These are phyloP conservation scores for Prunus armeniaca DNA, from an alignment of 306 rosid species.

Conservation along the genomic window DNA sequence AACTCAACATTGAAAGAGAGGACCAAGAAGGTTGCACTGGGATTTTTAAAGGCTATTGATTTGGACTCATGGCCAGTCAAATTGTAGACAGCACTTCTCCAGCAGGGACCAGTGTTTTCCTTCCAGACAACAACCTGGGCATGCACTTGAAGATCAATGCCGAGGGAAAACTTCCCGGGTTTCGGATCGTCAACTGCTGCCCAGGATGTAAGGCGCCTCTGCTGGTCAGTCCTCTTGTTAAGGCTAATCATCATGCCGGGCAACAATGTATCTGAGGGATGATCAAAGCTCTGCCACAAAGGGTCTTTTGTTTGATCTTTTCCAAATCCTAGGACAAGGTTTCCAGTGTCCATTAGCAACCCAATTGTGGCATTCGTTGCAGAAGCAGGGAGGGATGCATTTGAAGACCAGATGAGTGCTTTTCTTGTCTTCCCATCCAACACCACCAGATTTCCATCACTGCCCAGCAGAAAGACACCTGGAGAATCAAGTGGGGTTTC, in stretches of 20 bases:
- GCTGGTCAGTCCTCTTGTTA: not conserved
- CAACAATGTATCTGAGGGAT: slow-evolving; percentile 33
- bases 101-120: not conserved
- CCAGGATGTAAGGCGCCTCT: not conserved
- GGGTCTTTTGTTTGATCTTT: not conserved
- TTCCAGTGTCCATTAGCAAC: slow-evolving; percentile 12
- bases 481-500: slow-evolving; percentile 33
- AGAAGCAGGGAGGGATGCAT: not conserved
- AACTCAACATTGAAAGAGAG: not conserved
- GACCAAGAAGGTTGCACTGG: not conserved
- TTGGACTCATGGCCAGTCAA: not conserved
- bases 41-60: not conserved
- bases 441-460: slow-evolving; percentile 21
- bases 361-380: not conserved
- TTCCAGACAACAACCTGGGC: not conserved
- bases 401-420: slow-evolving; percentile 14
- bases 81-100: not conserved
- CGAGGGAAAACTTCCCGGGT: not conserved
- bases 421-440: not conserved
- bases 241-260: slow-evolving; percentile 22
- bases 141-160: not conserved
- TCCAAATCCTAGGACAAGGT: not conserved
- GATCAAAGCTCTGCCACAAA: slow-evolving; percentile 53
- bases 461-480: slow-evolving; percentile 8
- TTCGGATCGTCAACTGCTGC: not conserved